These are phyloP conservation scores for Wallacemonas collosoma DNA, from an alignment of 208 protist species.

Conservation along the genomic window DNA sequence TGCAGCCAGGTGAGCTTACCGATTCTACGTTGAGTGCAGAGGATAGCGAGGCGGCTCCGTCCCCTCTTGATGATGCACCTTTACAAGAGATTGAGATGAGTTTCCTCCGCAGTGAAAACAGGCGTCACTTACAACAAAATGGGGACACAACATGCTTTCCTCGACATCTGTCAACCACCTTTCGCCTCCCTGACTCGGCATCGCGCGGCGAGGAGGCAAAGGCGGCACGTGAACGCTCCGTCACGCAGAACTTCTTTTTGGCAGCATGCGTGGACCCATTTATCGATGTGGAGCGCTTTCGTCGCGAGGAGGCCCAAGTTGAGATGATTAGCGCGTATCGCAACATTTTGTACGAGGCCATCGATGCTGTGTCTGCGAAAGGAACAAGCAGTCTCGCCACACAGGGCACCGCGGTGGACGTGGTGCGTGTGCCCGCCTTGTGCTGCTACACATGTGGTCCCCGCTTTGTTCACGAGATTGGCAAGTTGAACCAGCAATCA, in stretches of 20 bases:
- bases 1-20: not conserved
- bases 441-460: conserved; percentile 49
- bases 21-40: not conserved
- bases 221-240: not conserved
- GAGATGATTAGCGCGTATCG: conserved; percentile 88
- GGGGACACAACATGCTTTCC: conserved; percentile 65
- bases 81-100: not conserved
- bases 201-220: not conserved
- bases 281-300: conserved; percentile 63
- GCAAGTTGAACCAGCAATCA: conserved; percentile 83
- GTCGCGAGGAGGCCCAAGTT: conserved; percentile 86
- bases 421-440: conserved; percentile 77
- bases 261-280: conserved; percentile 70
- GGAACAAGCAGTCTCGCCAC: not conserved
- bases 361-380: conserved; percentile 26
- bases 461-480: conserved; percentile 64
- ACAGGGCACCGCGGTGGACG: conserved; percentile 38
- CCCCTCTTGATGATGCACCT: not conserved
- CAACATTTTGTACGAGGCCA: conserved; percentile 84
- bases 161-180: not conserved
- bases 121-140: conserved; percentile 60
- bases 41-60: not conserved
- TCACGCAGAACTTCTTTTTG: conserved; percentile 35
- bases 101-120: conserved; percentile 30
- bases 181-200: not conserved